phyloP scores from a whole-genome alignment of 1,139 yeast species.

The Eremothecium gossypii region DNA sequence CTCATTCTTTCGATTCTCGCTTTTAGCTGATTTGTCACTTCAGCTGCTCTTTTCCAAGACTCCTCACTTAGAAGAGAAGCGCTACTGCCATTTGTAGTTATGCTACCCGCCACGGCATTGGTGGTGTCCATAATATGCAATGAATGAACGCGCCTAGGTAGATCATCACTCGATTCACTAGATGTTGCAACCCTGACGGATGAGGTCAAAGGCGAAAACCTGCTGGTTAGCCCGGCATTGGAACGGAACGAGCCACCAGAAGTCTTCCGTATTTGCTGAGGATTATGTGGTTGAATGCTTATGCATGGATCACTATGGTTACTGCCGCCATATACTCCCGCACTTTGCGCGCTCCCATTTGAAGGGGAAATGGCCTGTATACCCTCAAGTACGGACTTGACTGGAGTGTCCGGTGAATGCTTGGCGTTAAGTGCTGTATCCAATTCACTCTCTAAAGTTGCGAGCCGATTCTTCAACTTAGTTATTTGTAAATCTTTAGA shows the following conservation, averaged over 20 bases:
- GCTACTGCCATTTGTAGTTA: constrained; percentile 15
- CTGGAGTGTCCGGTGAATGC: constrained; percentile 1
- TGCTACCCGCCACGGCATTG: constrained; percentile 5
- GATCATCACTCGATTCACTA: constrained; percentile 23
- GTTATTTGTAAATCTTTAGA: constrained; percentile 18
- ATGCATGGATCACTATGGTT: constrained; percentile 3
- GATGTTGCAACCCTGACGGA: constrained; percentile 10
- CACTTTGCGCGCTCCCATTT: neutral
- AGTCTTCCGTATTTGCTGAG: neutral
- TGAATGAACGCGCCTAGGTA: constrained; percentile 24
- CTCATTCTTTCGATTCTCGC: constrained; percentile 86
- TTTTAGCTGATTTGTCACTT: constrained; percentile 74
- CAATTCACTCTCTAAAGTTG: constrained; percentile 14
- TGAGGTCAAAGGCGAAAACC: constrained; percentile 8
- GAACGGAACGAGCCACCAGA: constrained; percentile 2
- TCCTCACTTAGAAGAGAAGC: constrained; percentile 46
- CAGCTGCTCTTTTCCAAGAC: constrained; percentile 84
- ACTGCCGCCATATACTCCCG: neutral
- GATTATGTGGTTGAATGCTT: constrained; percentile 6
- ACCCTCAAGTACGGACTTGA: constrained; percentile 1
- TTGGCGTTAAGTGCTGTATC: constrained; percentile 3
- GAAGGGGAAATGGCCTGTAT: constrained; percentile 2
- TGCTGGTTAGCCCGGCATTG: constrained; percentile 2
- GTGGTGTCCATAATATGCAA: constrained; percentile 8
- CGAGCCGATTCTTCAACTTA: constrained; percentile 17